Evolutionary conservation across 1,284 basidiomycete genomes (phyloP).

Genomic region (Vanrija sp.): DNA sequence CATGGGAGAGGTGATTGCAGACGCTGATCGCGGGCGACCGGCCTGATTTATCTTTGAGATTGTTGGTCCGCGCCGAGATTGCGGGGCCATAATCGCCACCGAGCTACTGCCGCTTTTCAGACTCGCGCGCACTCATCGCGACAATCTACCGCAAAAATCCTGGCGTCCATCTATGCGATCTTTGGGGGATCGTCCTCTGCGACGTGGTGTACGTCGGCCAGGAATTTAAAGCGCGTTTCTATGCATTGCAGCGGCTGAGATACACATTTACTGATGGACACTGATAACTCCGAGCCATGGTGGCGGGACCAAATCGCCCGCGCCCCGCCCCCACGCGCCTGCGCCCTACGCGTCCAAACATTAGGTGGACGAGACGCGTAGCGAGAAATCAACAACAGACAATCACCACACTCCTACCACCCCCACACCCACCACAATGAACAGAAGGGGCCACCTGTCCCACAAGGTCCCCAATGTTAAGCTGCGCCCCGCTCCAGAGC

Average conservation of each 20-base stretch:
- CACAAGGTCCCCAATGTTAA: constrained; percentile 45
- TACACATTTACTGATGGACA: background rate
- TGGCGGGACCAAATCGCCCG: background rate
- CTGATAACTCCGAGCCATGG: background rate
- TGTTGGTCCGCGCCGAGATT: background rate
- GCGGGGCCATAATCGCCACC: constrained; percentile 1
- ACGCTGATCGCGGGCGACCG: background rate
- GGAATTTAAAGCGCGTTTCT: background rate
- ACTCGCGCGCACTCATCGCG: background rate
- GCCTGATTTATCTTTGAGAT: too few relatives aligned
- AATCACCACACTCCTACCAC: background rate
- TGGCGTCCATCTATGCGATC: background rate
- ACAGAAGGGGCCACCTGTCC: constrained; percentile 42
- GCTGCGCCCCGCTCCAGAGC: constrained; percentile 34
- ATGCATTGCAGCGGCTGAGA: constrained; percentile 14
- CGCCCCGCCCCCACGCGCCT: background rate
- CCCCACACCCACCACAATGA: constrained; percentile 20
- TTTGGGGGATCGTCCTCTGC: background rate
- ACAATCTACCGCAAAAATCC: constrained; percentile 6
- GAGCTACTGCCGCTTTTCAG: background rate
- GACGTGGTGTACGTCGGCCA: too few relatives aligned
- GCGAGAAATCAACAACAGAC: background rate
- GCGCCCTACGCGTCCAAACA: constrained; percentile 5
- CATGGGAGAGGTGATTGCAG: background rate
- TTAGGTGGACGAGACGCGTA: background rate